These are phyloP conservation scores for Xanthoceras sorbifolium DNA, from an alignment of 345 rosid genomes.

Conservation along the genomic window DNA sequence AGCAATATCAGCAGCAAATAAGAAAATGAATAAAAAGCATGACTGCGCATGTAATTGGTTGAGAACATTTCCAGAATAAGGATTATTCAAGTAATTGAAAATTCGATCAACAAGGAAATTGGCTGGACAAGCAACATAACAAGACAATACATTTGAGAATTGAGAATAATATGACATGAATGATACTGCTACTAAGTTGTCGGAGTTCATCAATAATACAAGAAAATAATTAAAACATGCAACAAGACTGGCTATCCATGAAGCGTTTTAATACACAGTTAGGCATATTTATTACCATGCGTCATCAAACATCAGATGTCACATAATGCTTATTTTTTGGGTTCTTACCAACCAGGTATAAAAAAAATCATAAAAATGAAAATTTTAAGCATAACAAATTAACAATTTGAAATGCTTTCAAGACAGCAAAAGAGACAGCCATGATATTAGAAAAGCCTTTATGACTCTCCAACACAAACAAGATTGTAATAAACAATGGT, in stretches of 20 bases:
- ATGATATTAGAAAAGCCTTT: neutral
- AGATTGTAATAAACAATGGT: neutral
- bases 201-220: neutral
- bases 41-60: too few species aligned
- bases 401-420: neutral
- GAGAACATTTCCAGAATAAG: neutral
- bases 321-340: neutral
- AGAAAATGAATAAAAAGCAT: too few species aligned
- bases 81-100: neutral
- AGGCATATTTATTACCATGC: neutral
- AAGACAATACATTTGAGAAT: too few species aligned
- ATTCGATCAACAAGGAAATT: neutral
- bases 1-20: neutral
- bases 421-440: neutral
- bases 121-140: neutral
- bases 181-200: neutral
- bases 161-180: neutral
- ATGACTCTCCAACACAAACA: neutral
- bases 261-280: neutral
- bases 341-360: neutral
- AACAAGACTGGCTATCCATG: neutral
- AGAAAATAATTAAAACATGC: neutral
- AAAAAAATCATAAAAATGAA: neutral
- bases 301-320: neutral
- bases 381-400: neutral